Conservation (phyloP, 2,329 filamentous ascomycete genomes). For the Plenodomus lindquistii region DNA sequence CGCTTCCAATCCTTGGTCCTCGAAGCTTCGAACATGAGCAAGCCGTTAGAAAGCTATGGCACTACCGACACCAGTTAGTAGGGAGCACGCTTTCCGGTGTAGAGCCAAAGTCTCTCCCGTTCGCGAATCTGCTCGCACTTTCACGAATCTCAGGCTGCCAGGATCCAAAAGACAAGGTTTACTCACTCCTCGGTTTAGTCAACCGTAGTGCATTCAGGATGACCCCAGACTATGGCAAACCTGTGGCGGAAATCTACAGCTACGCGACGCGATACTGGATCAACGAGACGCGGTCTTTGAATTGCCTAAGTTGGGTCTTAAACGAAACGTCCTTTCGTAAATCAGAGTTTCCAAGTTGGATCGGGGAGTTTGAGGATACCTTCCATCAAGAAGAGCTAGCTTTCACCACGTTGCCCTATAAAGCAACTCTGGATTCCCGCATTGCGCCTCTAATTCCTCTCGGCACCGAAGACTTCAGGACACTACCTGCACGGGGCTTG, state of each 20-base stretch:
- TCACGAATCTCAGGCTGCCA: conserved; percentile 1
- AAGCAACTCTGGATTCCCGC: neutral
- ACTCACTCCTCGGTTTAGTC: neutral
- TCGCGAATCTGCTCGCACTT: neutral
- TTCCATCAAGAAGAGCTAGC: conserved; percentile 3
- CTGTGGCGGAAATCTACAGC: neutral
- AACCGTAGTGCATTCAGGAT: neutral
- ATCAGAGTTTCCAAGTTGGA: neutral
- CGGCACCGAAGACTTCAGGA: too few species aligned
- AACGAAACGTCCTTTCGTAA: neutral
- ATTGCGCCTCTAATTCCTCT: too few species aligned
- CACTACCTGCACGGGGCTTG: too few species aligned
- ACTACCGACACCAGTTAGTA: neutral
- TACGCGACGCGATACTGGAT: neutral
- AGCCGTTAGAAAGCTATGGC: neutral
- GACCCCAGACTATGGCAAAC: conserved; percentile 1
- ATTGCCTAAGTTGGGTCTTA: conserved; percentile 2
- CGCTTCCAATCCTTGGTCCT: neutral
- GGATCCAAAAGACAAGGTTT: conserved; percentile 3
- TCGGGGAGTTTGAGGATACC: conserved; percentile 3
- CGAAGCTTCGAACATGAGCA: neutral
- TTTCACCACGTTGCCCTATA: neutral
- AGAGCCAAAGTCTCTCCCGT: neutral
- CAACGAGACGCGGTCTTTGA: neutral
- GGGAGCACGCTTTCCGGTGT: neutral